Evolutionary conservation across 2,329 filamentous ascomycete species (phyloP).

Genomic region (Leptographium lundbergii): DNA sequence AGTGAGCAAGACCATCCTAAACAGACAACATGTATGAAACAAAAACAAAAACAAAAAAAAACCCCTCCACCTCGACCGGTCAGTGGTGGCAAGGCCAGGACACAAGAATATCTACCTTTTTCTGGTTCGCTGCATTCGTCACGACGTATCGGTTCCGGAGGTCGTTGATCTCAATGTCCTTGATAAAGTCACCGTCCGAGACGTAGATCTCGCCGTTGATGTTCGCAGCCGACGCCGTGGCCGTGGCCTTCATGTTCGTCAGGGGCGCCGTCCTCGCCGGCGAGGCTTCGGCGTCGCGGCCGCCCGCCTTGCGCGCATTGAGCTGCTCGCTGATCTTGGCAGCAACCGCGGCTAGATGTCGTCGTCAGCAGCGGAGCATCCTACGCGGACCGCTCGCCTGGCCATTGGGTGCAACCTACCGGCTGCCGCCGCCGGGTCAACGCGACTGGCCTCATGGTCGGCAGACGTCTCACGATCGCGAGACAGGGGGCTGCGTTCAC

Average conservation of each 20-base stretch:
- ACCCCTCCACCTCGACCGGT: background rate
- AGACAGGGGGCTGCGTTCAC: constrained; percentile 68
- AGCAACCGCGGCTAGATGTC: constrained; percentile 60
- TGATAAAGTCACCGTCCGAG: constrained; percentile 94
- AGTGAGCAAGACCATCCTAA: constrained; percentile 50
- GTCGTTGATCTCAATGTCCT: constrained; percentile 98
- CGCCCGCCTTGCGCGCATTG: constrained; percentile 77
- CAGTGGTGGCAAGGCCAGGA: constrained; percentile 29
- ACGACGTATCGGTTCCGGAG: constrained; percentile 91
- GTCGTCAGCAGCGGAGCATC: background rate
- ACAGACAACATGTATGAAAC: background rate
- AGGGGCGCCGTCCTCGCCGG: constrained; percentile 55
- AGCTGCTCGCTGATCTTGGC: constrained; percentile 76
- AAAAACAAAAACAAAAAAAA: too few species aligned
- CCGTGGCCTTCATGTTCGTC: constrained; percentile 26
- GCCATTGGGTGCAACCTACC: constrained; percentile 33
- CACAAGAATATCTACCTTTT: constrained; percentile 87
- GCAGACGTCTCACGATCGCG: constrained; percentile 25
- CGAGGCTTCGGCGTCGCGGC: constrained; percentile 82
- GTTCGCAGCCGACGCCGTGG: constrained; percentile 30
- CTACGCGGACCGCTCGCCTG: background rate
- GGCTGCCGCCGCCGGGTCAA: constrained; percentile 65
- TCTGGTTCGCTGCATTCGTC: constrained; percentile 94
- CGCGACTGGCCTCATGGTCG: constrained; percentile 29
- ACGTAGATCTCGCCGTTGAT: constrained; percentile 86